A percentile compares a stretch with the other conserved stretches of the same genome.
These are phyloP conservation scores for Rhodamnia rubescens DNA, from an alignment of 345 rosid genomes.

Conservation along the genomic window DNA sequence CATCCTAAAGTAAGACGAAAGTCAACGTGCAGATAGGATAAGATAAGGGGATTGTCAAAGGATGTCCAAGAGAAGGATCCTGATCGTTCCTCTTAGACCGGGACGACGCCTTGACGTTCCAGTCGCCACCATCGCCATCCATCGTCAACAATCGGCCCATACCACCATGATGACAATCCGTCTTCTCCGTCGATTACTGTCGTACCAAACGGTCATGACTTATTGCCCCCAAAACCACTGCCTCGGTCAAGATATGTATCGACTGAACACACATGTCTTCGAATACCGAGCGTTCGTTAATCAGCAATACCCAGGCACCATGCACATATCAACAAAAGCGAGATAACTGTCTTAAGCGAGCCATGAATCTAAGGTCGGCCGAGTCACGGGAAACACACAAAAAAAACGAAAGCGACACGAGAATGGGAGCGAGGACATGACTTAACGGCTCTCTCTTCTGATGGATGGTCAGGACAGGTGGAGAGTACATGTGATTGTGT, in stretches of 20 bases:
- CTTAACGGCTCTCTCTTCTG: no score
- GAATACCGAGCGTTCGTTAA: rapidly evolving
- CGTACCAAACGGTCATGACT: background rate
- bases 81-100: background rate
- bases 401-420: no score
- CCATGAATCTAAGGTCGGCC: no score
- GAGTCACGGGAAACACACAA: no score
- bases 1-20: background rate
- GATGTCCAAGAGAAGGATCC: background rate
- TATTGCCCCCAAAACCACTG: background rate
- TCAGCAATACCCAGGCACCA: background rate
- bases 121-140: background rate
- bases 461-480: no score
- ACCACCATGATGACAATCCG: background rate
- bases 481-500: no score
- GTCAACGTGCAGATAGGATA: background rate
- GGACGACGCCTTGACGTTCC: background rate
- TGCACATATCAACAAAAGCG: no score
- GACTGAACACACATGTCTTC: background rate
- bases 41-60: background rate
- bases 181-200: background rate
- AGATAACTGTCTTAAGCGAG: no score
- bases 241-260: background rate
- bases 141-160: background rate
- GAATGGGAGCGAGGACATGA: no score